Base-by-base conservation (phyloP, 2,329 filamentous ascomycete genomes). In the Penicillium frequentans region DNA sequence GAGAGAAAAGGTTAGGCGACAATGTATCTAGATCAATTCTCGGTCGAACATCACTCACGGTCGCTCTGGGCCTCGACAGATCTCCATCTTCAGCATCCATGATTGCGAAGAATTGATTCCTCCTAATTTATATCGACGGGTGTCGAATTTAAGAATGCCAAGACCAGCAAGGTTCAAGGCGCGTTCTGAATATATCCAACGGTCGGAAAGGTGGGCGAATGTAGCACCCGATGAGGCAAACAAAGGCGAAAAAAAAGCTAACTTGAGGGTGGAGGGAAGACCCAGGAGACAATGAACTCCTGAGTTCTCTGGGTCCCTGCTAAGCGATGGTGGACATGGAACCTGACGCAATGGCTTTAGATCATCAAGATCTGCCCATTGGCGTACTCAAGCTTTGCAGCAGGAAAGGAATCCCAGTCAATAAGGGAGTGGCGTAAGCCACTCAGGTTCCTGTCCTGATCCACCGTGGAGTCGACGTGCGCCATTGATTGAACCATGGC, bases 401-500 rank as follows among this genome's bases (percentile, higher is more conserved):
- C 19, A 52, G 57, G 54, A 58, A 24, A 27, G 23, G 5, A 19
- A n/a, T 21, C 23, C 49, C 42, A 51, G 37, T 48, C 58, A 60
- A 62, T 60, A 26, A 52, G 42, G 44, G 58, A 49, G 47, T 45
- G 46, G 54, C 35, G 23, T 14, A 35, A 21, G 42, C 27, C 43
- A 23, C 23, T 46, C 50, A 59, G 9, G 63, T 62, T 60, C 57
- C 57, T 64, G 54, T 53, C 54, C 57, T 62, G 57, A 56, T 42
- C 60, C 60, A 60, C 60, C 23, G 24, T 19, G 26, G 19, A 19
- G 23, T n/a, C 46, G 21, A 59, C 42, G 16, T 26, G 39, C 35
- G 35, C 44, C 31, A 49, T 21, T 56, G 54, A 59, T 59, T 59
- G 54, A 59, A n/a, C 56, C 49, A 42, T 49, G 49, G 59, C 23